phyloP scores from a whole-genome alignment of 805 yeast genomes.

The Candida namnaoensis region DNA sequence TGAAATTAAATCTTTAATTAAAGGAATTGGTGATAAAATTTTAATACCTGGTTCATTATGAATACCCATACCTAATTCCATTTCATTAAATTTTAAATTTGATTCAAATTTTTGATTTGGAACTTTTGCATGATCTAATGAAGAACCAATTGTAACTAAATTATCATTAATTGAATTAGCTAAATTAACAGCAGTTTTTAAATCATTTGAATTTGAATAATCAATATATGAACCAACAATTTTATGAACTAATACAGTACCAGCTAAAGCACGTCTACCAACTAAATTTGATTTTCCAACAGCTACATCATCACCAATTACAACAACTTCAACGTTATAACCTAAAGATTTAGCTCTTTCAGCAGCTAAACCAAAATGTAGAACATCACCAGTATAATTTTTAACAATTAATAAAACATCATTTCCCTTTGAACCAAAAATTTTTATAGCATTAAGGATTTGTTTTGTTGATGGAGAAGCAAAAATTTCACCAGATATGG shows the following conservation, averaged over 20 bases:
- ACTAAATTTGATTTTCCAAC: conserved; percentile 88
- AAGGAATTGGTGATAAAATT: conserved; percentile 48
- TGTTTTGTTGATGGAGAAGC: conserved; percentile 95
- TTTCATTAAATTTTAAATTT: conserved; percentile 47
- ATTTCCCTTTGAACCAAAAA: conserved; percentile 21
- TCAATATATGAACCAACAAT: conserved; percentile 69
- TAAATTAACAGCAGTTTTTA: conserved; percentile 44
- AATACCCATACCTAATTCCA: conserved; percentile 92
- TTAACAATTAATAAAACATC: conserved; percentile 73
- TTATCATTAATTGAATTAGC: conserved; percentile 57
- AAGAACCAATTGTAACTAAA: conserved; percentile 81
- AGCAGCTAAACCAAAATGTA: conserved; percentile 87
- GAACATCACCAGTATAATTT: conserved; percentile 90
- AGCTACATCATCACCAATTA: conserved; percentile 89
- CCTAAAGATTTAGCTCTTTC: conserved; percentile 83
- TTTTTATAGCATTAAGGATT: conserved; percentile 54
- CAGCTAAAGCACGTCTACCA: conserved; percentile 92
- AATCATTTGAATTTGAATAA: conserved; percentile 29
- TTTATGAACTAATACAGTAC: conserved; percentile 83
- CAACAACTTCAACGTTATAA: conserved; percentile 57
- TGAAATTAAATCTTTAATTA: conserved; percentile 49
- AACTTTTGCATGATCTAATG: conserved; percentile 82
- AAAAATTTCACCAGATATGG: conserved; percentile 86
- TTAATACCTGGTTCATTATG: conserved; percentile 90
- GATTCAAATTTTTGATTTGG: conserved; percentile 68